Evolutionary conservation across 164 flowering plant genomes (phyloP), one percentile per base, ranked within the genome.

Genomic region (Vitis riparia): DNA sequence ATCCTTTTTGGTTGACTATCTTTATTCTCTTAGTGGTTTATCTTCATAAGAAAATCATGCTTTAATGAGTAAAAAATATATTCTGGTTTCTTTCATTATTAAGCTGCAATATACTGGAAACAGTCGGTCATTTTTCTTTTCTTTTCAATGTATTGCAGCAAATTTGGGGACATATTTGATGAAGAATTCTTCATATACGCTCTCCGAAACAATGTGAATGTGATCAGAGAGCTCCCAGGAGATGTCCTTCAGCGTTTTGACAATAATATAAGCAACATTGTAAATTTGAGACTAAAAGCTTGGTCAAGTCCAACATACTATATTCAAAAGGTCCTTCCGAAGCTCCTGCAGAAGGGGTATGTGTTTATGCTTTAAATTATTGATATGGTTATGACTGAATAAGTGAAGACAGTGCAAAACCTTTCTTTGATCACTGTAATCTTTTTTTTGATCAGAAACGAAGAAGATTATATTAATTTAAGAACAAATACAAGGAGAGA

Each of bases 81-180:
- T 37, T n/a, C 47, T 30, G 8, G 10, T 61, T 15, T 32, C 15
- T 63, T 8, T 64, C 58, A 9, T 51, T 2, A 51, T 47, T 51
- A n/a, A n/a, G 30, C 51, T 51, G 6, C 55, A 13, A 51, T 4
- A 13, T 55, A 52, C 19, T 29, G 11, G 32, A 16, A 32, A 27
- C 14, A 12, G 3, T 16, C 12, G 32, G 2, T 15, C 37, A 8
- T 16, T 11, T 64, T 32, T 30, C 48, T 27, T 2, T 67, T 29
- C 6, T 37, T 68, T 44, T 57, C 11, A 1, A 19, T 47, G 71
- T 67, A 48, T 71, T 76, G 82, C 94, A 95, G 99, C 83, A 86
- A 93, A 68, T 95, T 95, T 68, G 84, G 90, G 13, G 93, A 95
- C 30, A 93, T 95, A 75, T 95, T 91, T 74, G 99, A 93, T 69